Conservation (phyloP, 2,329 filamentous ascomycete species). For the Aspergillus ustus region DNA sequence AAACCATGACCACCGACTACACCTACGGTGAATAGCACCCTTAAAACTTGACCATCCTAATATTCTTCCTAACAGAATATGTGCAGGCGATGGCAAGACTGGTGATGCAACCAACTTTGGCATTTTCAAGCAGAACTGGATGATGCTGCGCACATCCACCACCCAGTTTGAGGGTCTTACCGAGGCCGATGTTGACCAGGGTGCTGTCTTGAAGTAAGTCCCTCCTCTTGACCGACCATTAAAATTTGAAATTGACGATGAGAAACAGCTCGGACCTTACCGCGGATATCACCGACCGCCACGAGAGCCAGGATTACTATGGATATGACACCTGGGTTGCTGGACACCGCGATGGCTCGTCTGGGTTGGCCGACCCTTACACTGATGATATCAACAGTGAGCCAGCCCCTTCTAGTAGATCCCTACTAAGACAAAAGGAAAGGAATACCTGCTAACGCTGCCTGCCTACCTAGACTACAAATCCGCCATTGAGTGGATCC, state of each 20-base stretch:
- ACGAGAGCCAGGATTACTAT: conserved; percentile 26
- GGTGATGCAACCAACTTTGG: conserved; percentile 37
- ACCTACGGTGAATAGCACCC: conserved; percentile 23
- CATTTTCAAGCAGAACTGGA: conserved; percentile 28
- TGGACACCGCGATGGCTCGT: conserved; percentile 31
- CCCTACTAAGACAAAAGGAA: too few species aligned
- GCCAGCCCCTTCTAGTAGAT: not conserved
- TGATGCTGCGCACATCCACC: conserved; percentile 33
- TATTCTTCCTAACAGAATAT: not conserved
- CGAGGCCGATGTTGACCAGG: conserved; percentile 27
- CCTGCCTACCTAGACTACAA: not conserved
- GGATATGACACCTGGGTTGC: conserved; percentile 30
- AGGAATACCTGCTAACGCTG: not conserved
- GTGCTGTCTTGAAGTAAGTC: not conserved
- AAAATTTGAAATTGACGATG: not conserved
- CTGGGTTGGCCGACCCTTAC: conserved; percentile 25
- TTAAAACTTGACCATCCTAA: not conserved
- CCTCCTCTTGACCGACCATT: not conserved
- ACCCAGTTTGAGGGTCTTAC: conserved; percentile 29
- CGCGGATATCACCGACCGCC: conserved; percentile 17
- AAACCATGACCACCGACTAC: conserved; percentile 30
- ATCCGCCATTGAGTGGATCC: conserved; percentile 20
- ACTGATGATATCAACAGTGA: conserved; percentile 29
- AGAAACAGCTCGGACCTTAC: conserved; percentile 20
- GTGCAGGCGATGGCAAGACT: conserved; percentile 35